phyloP scores from a whole-genome alignment of 2,329 filamentous ascomycete genomes.

The Biscogniauxia mediterranea region DNA sequence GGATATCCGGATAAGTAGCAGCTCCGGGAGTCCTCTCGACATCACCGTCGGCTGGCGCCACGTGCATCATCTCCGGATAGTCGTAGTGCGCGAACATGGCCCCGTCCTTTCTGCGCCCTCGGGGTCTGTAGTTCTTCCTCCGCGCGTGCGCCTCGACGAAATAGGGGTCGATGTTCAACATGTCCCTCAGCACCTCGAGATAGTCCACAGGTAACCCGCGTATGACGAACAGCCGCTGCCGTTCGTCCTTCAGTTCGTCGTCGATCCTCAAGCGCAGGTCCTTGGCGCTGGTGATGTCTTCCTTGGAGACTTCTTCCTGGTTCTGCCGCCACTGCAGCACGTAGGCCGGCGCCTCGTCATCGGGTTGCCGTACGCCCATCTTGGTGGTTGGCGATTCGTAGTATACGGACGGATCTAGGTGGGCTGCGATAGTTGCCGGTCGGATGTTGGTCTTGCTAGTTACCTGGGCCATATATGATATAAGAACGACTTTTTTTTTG shows the following conservation, averaged over 20 bases:
- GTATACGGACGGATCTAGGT: not conserved
- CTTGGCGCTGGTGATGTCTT: conserved; percentile 9
- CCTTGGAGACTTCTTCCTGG: conserved; percentile 9
- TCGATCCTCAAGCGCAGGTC: conserved; percentile 16
- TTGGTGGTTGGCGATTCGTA: not conserved
- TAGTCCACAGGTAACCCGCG: conserved; percentile 18
- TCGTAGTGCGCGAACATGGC: conserved; percentile 24
- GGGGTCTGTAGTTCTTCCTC: conserved; percentile 26
- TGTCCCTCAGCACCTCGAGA: conserved; percentile 21
- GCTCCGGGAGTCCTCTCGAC: not conserved
- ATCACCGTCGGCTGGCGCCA: conserved; percentile 3
- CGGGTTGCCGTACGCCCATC: not conserved
- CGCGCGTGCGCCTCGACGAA: conserved; percentile 33
- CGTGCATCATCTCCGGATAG: conserved; percentile 31
- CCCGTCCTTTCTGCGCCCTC: conserved; percentile 4
- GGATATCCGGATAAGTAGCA: conserved; percentile 13
- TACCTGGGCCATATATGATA: not conserved
- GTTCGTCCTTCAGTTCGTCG: not conserved
- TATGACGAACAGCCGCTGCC: conserved; percentile 17
- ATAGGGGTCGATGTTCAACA: conserved; percentile 27
- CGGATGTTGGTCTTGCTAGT: not conserved
- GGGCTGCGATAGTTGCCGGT: not conserved
- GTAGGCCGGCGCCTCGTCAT: conserved; percentile 16
- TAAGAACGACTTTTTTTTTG: too few species aligned
- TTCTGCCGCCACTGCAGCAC: conserved; percentile 19